Evolutionary conservation across 805 yeast genomes (phyloP).

Genomic region (Lachancea kluyveri): DNA sequence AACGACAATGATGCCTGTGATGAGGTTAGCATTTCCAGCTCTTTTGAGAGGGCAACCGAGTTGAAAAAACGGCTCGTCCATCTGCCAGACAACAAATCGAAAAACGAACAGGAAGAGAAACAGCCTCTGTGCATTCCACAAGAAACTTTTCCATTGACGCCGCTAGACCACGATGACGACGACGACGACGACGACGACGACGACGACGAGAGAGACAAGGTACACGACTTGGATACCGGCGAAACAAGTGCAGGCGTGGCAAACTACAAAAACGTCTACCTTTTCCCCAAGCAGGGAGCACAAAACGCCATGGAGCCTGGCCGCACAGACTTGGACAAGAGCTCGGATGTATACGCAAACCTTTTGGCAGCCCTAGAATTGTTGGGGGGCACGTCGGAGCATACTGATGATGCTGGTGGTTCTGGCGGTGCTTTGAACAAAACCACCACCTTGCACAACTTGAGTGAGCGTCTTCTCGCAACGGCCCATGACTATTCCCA

Average conservation of each 20-base stretch:
- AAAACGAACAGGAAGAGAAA: not conserved
- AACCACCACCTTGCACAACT: no score
- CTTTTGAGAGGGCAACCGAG: constrained; percentile 13
- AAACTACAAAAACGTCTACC: constrained; percentile 4
- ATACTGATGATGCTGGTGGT: no score
- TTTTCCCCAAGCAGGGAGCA: constrained; percentile 4
- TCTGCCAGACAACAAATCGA: not conserved
- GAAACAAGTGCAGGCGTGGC: not conserved
- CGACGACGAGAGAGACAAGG: no score
- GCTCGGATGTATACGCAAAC: constrained; percentile 5
- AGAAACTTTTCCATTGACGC: constrained; percentile 18
- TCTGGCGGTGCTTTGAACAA: no score
- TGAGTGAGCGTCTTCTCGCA: no score
- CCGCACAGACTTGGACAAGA: constrained; percentile 1
- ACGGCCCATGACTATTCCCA: no score
- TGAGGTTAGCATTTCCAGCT: constrained; percentile 12
- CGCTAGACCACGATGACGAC: constrained; percentile 10
- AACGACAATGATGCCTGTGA: not conserved
- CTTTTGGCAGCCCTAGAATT: constrained; percentile 3
- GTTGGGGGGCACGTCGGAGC: constrained; percentile 3
- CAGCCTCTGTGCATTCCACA: no score
- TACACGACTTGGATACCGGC: no score
- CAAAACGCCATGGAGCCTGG: constrained; percentile 3
- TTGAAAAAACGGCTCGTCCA: constrained; percentile 10
- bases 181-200: no score